Conservation (phyloP, 2,329 filamentous ascomycete genomes). For the Bipolaris gigantea region DNA sequence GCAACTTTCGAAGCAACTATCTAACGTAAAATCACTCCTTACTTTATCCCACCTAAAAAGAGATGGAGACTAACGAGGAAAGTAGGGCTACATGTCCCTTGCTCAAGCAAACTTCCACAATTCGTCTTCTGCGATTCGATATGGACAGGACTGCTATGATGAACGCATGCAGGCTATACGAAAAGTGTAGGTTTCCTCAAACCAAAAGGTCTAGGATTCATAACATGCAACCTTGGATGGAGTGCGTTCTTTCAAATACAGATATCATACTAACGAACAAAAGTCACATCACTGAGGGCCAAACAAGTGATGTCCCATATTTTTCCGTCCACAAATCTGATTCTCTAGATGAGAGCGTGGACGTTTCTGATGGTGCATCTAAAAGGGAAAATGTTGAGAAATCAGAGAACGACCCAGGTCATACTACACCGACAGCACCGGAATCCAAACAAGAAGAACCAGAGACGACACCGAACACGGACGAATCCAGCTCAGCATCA, state of each 20-base stretch:
- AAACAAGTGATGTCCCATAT: conserved; percentile 11
- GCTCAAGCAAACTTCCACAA: conserved; percentile 76
- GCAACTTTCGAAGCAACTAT: conserved; percentile 58
- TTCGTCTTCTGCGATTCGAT: conserved; percentile 64
- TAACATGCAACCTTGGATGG: background rate
- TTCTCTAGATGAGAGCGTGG: background rate
- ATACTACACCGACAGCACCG: background rate
- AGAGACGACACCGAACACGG: background rate
- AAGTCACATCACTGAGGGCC: conserved; percentile 9
- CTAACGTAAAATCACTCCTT: conserved; percentile 49
- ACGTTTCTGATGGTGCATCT: background rate
- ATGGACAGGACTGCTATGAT: conserved; percentile 72
- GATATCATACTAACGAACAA: background rate
- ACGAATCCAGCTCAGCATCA: background rate
- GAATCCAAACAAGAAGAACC: background rate
- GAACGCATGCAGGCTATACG: conserved; percentile 68
- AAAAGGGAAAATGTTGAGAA: no score
- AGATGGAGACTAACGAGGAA: background rate
- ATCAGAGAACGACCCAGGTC: background rate
- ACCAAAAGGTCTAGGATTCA: background rate
- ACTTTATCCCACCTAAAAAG: no score
- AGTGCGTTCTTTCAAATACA: background rate
- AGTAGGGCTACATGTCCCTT: conserved; percentile 55
- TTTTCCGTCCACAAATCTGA: conserved; percentile 3
- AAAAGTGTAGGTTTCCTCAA: conserved; percentile 45